Evolutionary conservation across 208 protist species (phyloP).

Genomic region (Leishmania tarentolae): DNA sequence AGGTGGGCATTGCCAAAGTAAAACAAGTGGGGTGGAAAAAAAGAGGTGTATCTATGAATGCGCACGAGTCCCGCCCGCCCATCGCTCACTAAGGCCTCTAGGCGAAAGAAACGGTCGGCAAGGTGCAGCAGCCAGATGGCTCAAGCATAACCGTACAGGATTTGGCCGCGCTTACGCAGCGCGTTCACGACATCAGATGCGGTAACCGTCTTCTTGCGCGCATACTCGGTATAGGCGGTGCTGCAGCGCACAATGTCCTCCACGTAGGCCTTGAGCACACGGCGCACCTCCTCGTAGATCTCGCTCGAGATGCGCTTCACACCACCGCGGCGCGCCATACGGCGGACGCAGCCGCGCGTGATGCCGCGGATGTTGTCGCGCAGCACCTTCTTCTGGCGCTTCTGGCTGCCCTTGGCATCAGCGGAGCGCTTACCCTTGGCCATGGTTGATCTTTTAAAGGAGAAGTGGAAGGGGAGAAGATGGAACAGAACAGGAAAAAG

Average conservation of each 20-base stretch:
- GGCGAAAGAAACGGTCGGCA: neutral
- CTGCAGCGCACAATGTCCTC: constrained; percentile 83
- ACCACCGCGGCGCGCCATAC: constrained; percentile 91
- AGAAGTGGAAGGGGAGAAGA: neutral
- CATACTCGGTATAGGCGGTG: constrained; percentile 87
- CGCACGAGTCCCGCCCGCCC: too few relatives aligned
- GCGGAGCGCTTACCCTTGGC: constrained; percentile 80
- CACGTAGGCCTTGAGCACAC: constrained; percentile 85
- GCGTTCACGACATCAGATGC: constrained; percentile 88
- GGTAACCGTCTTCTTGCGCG: constrained; percentile 83
- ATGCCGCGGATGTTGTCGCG: constrained; percentile 89
- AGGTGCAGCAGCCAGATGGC: neutral
- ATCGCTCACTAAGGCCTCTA: too few relatives aligned
- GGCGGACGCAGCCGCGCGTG: constrained; percentile 86
- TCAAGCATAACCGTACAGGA: constrained; percentile 91
- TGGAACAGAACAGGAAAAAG: neutral
- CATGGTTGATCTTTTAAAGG: constrained; percentile 28
- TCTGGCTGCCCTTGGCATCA: constrained; percentile 71
- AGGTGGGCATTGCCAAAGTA: too few relatives aligned
- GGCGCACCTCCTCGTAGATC: constrained; percentile 72
- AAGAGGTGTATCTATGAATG: constrained; percentile 9
- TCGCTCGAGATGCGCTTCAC: constrained; percentile 89
- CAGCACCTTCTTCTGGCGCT: constrained; percentile 86
- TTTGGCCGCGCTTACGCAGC: constrained; percentile 87
- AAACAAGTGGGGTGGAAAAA: neutral